These are phyloP conservation scores for Ricinus communis DNA, from an alignment of 345 rosid species.

Conservation along the genomic window DNA sequence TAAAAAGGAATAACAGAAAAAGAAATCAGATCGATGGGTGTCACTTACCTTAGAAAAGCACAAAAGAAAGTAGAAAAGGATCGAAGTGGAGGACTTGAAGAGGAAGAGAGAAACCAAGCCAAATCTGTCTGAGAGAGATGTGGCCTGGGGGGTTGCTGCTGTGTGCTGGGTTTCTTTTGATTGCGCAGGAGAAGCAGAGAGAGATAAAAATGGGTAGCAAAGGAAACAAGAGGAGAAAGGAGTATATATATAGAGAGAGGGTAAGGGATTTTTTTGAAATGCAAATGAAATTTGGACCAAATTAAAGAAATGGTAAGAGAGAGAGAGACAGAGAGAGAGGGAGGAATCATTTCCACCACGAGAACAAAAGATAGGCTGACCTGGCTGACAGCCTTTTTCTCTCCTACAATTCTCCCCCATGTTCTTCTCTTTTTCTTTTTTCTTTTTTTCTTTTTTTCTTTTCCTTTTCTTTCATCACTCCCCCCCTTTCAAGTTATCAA, in stretches of 20 bases:
- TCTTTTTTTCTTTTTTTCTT: not conserved
- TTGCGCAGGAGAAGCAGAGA: not conserved
- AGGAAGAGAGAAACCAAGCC: not conserved
- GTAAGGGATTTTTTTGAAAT: conserved; percentile 22
- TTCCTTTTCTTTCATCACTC: too few relatives aligned
- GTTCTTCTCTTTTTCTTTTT: not conserved
- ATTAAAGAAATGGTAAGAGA: not conserved
- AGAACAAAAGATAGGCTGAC: conserved; percentile 47
- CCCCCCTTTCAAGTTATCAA: too few relatives aligned
- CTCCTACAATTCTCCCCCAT: not conserved
- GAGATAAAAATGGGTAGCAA: too few relatives aligned
- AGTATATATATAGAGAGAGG: not conserved
- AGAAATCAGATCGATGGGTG: not conserved
- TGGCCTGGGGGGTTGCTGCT: not conserved
- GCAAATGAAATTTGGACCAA: conserved; percentile 40
- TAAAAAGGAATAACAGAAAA: not conserved
- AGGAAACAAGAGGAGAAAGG: not conserved
- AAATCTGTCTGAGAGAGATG: not conserved
- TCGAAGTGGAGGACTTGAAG: not conserved
- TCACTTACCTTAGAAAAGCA: too few relatives aligned
- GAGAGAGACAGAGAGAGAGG: not conserved
- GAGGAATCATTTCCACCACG: conserved; percentile 47
- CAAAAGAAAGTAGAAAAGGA: not conserved
- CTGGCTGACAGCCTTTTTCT: conserved; percentile 43
- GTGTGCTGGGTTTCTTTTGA: too few relatives aligned